A percentile compares a stretch with the other conserved stretches of the same genome.
Conservation (phyloP, 495 filamentous ascomycete species). For the Clavariopsis aquatica region DNA sequence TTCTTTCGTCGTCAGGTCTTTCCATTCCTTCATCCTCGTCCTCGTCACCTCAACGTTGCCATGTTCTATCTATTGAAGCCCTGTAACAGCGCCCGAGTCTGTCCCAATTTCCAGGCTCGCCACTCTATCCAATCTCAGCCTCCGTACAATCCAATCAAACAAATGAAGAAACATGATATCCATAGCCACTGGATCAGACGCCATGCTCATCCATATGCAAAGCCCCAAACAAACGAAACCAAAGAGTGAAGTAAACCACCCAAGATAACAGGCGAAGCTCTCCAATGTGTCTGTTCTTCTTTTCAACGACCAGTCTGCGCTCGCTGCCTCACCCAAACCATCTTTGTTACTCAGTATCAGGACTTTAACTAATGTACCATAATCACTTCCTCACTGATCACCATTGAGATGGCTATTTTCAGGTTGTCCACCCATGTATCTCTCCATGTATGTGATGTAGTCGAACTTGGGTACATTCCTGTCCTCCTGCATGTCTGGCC, state of each 20-base stretch:
- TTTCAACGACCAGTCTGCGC: not conserved
- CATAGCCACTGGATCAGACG: not conserved
- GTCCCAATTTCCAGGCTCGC: not conserved
- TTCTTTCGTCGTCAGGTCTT: not conserved
- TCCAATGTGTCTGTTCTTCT: not conserved
- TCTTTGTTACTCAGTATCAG: not conserved
- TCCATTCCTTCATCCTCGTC: not conserved
- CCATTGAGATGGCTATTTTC: conserved; percentile 30
- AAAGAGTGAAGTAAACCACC: not conserved
- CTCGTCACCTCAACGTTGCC: not conserved
- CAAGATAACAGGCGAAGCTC: not conserved
- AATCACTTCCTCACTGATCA: not conserved
- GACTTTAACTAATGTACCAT: not conserved
- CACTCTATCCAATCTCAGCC: not conserved
- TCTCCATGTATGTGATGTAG: conserved; percentile 92
- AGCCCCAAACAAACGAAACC: not conserved
- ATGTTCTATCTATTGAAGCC: not conserved
- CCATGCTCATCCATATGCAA: not conserved
- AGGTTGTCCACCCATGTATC: conserved; percentile 52
- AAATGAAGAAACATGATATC: not conserved
- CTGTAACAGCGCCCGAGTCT: too few species aligned
- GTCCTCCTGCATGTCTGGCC: conserved; percentile 78
- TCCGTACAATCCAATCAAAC: not conserved
- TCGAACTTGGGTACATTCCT: conserved; percentile 78
- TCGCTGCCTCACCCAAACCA: not conserved